These are phyloP conservation scores for Lyophyllum atratum DNA, from an alignment of 768 basidiomycete genomes.

Conservation along the genomic window DNA sequence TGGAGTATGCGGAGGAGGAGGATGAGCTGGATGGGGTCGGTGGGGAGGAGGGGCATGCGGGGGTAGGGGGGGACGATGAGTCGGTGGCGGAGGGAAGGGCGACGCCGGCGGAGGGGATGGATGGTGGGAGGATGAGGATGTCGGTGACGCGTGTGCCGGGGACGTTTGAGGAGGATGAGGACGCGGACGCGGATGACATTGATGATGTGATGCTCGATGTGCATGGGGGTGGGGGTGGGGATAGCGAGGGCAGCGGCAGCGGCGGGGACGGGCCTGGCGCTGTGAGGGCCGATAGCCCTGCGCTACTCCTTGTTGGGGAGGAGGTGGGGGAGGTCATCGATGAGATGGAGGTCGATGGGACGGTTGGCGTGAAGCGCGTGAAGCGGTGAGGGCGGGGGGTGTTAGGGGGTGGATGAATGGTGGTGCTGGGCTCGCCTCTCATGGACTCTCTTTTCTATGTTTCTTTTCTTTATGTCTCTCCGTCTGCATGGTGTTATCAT, in stretches of 20 bases:
- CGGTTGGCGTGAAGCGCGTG: background rate
- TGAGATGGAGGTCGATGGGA: constrained; percentile 6
- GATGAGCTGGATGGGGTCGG: constrained; percentile 26
- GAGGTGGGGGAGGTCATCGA: background rate
- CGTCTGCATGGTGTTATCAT: background rate
- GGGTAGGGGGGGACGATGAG: constrained; percentile 13
- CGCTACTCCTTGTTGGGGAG: background rate
- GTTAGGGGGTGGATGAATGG: background rate
- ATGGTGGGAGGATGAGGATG: background rate
- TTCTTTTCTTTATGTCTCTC: background rate
- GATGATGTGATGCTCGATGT: constrained; percentile 11
- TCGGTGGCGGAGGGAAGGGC: background rate
- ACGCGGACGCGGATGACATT: constrained; percentile 7
- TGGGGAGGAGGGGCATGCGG: constrained; percentile 26
- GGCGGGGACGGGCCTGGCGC: background rate
- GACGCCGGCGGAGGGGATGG: background rate
- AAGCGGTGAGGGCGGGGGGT: background rate
- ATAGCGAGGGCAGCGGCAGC: constrained; percentile 15
- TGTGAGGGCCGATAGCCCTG: background rate
- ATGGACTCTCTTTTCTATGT: background rate
- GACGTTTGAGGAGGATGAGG: constrained; percentile 3
- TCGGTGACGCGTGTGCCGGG: background rate
- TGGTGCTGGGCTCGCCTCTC: background rate
- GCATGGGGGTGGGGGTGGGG: constrained; percentile 3
- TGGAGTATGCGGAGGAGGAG: constrained; percentile 26